Percentiles rank a stretch among this genome's conserved stretches.
phyloP scores from a whole-genome alignment of 2,329 filamentous ascomycete species.

The Aspergillus sp. region DNA sequence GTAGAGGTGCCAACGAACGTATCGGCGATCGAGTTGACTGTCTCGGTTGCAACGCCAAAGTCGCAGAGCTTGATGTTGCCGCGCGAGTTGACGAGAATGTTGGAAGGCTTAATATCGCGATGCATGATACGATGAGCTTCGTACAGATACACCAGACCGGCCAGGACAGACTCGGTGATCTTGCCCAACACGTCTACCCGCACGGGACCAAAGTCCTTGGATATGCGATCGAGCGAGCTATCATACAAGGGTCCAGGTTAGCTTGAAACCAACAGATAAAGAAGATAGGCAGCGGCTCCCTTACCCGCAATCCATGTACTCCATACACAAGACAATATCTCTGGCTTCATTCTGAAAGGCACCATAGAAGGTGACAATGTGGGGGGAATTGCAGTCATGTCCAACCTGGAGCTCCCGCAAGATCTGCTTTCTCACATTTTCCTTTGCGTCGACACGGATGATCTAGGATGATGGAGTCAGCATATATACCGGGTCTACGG shows the following conservation, averaged over 20 bases:
- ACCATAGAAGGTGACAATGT: slow-evolving; percentile 97
- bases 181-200: slow-evolving; percentile 96
- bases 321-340: slow-evolving; percentile 99
- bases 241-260: slow-evolving; percentile 21
- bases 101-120: slow-evolving; percentile 97
- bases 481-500: not conserved
- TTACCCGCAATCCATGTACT: slow-evolving; percentile 99
- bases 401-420: slow-evolving; percentile 97
- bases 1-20: slow-evolving; percentile 98
- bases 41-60: slow-evolving; percentile 96
- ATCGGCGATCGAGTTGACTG: slow-evolving; percentile 96
- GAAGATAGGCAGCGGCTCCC: slow-evolving; percentile 37
- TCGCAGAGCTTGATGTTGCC: slow-evolving; percentile 97
- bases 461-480: slow-evolving; percentile 58
- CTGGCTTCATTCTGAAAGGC: slow-evolving; percentile 95
- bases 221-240: slow-evolving; percentile 90
- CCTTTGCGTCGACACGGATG: slow-evolving; percentile 97
- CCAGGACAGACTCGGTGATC: slow-evolving; percentile 93
- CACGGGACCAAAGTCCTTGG: slow-evolving; percentile 90
- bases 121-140: slow-evolving; percentile 98
- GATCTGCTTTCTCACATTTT: slow-evolving; percentile 94
- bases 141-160: slow-evolving; percentile 92
- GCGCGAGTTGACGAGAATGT: slow-evolving; percentile 91
- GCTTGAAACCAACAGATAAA: slow-evolving; percentile 6
- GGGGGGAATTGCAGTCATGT: slow-evolving; percentile 94